Base-by-base conservation (phyloP, 1,284 basidiomycete species). In the Cutaneotrichosporon cavernicola region DNA sequence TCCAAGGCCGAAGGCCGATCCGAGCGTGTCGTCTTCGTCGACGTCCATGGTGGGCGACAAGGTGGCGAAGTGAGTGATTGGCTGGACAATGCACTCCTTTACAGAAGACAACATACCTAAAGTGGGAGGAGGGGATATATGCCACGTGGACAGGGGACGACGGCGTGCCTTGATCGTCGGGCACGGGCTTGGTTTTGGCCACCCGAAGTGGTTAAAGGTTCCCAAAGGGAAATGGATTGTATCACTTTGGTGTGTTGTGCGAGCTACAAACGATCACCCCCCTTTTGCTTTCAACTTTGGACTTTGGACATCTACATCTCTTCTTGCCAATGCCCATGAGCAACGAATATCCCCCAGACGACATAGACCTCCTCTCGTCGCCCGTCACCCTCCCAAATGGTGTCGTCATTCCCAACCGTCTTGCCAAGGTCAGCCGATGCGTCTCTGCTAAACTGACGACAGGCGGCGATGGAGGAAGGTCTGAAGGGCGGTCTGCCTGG, bases 381-480 rank as follows among this genome's bases (percentile, higher is more conserved):
- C 78, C 84, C 26, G 70, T 86, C 53, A 73, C 73, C 5, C 81
- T 91, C 7, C 89, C 89, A 13, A 89, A 83, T 69, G 85, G 85
- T 2, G 74, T 78, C 4, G 63, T 72, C 1, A 68, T 84, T 1
- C 80, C 77, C 2, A 85, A 85, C 69, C 76, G 84, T 16, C 79
- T 86, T 14, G 82, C 81, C 62, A 86, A 85, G 80, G 84, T 82
- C 56, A 60, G 80, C 60, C 30, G 18, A 34, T 51, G 5, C 13
- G 30, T 6, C 43, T 8, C 14, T n/a, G 13, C 9, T 5, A 36
- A 16, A n/a, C 22, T 50, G 51, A 60, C 21, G 14, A 13, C 63
- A 91, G 90, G 88, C 87, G 22, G 88, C 93, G 0, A 85, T 93
- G 85, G 93, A 93, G 71, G 93, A 96, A 76, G 89, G 92, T 1